phyloP scores from a whole-genome alignment of 1,284 basidiomycete species.

The Marasmius oreades region DNA sequence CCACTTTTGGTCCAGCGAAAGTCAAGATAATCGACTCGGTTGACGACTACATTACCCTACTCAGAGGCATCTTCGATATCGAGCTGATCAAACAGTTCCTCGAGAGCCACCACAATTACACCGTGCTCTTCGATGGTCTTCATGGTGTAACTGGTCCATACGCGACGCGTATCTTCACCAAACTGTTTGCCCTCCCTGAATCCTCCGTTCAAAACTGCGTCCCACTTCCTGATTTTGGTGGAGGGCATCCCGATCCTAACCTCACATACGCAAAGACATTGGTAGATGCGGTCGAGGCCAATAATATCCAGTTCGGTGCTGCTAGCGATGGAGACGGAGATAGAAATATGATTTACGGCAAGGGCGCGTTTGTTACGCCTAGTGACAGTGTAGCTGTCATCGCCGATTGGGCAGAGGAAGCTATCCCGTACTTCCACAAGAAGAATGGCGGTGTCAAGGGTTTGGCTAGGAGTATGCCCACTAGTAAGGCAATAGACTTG shows the following conservation, averaged over 20 bases:
- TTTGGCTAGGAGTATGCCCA: conserved; percentile 95
- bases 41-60: conserved; percentile 81
- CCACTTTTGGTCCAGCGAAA: conserved; percentile 77
- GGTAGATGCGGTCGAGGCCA: conserved; percentile 87
- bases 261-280: conserved; percentile 95
- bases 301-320: conserved; percentile 90
- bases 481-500: conserved; percentile 93
- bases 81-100: conserved; percentile 90
- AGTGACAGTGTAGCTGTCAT: conserved; percentile 98
- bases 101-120: conserved; percentile 68
- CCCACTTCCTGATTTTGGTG: conserved; percentile 93
- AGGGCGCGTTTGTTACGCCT: conserved; percentile 96
- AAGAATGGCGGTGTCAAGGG: conserved; percentile 80
- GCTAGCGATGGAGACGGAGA: conserved; percentile 98
- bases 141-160: conserved; percentile 98
- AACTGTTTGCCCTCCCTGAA: conserved; percentile 78
- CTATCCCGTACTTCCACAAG: conserved; percentile 94
- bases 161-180: conserved; percentile 85
- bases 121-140: conserved; percentile 93
- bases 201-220: conserved; percentile 88
- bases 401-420: conserved; percentile 88
- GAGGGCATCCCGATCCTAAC: conserved; percentile 98
- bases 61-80: conserved; percentile 95
- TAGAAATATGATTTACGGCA: conserved; percentile 99
- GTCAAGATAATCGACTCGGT: conserved; percentile 96